A percentile compares a stretch with the other conserved stretches of the same genome.
phyloP scores from a whole-genome alignment of 305 asterid genomes.

The Fraxinus sp. region DNA sequence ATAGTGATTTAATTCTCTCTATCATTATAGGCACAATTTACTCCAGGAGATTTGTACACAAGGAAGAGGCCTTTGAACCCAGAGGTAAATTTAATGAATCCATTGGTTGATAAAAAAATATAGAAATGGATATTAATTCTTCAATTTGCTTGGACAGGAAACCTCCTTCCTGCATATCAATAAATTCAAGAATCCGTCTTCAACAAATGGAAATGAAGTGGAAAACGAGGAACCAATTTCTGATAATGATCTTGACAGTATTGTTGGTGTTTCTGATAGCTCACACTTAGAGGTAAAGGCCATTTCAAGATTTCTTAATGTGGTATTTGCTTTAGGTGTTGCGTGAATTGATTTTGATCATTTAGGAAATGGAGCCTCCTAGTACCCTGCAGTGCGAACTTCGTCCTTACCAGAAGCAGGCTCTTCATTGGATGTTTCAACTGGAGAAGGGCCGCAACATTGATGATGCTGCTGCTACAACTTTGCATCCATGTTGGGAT shows the following conservation, averaged over 20 bases:
- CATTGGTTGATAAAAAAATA: slow-evolving; percentile 10
- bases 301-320: slow-evolving; percentile 13
- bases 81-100: slow-evolving; percentile 47
- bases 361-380: slow-evolving; percentile 96
- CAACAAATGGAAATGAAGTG: slow-evolving; percentile 49
- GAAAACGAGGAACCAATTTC: slow-evolving; percentile 80
- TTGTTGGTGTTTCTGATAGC: slow-evolving; percentile 80
- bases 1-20: slow-evolving; percentile 17
- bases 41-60: slow-evolving; percentile 76
- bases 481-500: slow-evolving; percentile 96
- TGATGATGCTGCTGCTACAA: slow-evolving; percentile 66
- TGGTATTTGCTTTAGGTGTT: slow-evolving; percentile 12
- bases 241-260: slow-evolving; percentile 84
- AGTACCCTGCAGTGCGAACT: slow-evolving; percentile 75
- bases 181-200: slow-evolving; percentile 45
- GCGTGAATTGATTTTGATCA: slow-evolving; percentile 22
- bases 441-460: slow-evolving; percentile 68
- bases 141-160: slow-evolving; percentile 52
- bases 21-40: slow-evolving; percentile 70
- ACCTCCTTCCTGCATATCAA: slow-evolving; percentile 46
- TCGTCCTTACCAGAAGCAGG: slow-evolving; percentile 98
- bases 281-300: slow-evolving; percentile 68
- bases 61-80: slow-evolving; percentile 76
- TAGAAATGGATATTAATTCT: slow-evolving; percentile 26
- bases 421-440: slow-evolving; percentile 89